These are phyloP conservation scores for Xylariaceae sp. DNA, from an alignment of 2,329 filamentous ascomycete species.

Conservation along the genomic window DNA sequence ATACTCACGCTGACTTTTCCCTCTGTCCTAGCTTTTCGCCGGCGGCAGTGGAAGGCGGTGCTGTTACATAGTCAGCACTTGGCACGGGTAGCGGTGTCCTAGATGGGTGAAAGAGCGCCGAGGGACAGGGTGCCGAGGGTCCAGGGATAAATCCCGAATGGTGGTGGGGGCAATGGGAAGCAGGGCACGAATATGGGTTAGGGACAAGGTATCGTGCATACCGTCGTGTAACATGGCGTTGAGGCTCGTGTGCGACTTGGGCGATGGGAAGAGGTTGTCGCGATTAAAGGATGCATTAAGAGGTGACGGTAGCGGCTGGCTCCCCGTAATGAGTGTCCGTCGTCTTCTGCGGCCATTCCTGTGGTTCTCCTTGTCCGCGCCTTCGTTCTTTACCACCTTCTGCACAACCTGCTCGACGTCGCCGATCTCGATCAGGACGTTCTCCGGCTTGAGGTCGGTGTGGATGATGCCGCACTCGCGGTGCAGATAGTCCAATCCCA, in stretches of 20 bases:
- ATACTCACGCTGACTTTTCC: slow-evolving; percentile 85
- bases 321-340: slow-evolving; percentile 92
- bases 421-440: slow-evolving; percentile 96
- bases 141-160: too few species aligned
- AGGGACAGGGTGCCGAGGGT: too few species aligned
- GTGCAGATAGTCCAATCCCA: slow-evolving; percentile 93
- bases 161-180: too few species aligned
- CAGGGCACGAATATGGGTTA: too few species aligned
- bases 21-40: slow-evolving; percentile 70
- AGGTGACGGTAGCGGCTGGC: slow-evolving; percentile 89
- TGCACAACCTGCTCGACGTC: slow-evolving; percentile 98
- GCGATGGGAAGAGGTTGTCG: slow-evolving; percentile 58
- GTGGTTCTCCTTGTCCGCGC: slow-evolving; percentile 73
- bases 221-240: slow-evolving; percentile 79
- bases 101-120: too few species aligned
- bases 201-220: too few species aligned
- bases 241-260: slow-evolving; percentile 65
- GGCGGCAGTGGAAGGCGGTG: slow-evolving; percentile 42
- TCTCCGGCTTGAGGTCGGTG: slow-evolving; percentile 95
- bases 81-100: too few species aligned
- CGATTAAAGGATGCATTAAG: slow-evolving; percentile 87
- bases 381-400: slow-evolving; percentile 81
- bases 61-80: too few species aligned
- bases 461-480: slow-evolving; percentile 98
- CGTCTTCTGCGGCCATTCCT: slow-evolving; percentile 84